phyloP scores from a whole-genome alignment of 169 alveolate genomes.

The Besnoitia besnoiti region DNA sequence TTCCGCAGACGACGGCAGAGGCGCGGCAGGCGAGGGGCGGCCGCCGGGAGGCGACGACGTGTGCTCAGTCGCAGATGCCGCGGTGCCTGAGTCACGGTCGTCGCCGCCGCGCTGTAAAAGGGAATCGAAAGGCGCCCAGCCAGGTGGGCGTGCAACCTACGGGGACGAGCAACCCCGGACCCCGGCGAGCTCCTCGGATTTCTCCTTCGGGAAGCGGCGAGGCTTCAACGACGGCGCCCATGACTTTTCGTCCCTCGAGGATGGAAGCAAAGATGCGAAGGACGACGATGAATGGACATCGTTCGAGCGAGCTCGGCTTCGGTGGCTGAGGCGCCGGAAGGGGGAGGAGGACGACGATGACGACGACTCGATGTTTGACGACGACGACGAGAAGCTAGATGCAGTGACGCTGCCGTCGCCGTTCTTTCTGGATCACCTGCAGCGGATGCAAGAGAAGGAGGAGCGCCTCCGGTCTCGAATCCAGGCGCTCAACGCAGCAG shows the following conservation, averaged over 20 bases:
- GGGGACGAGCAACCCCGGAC: no score
- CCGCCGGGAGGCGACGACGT: no score
- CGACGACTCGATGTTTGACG: neutral
- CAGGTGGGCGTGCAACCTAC: no score
- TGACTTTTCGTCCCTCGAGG: neutral
- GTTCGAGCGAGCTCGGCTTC: slow-evolving; percentile 1
- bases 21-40: no score
- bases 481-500: neutral
- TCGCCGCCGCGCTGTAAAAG: no score
- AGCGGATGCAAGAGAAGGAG: neutral
- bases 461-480: neutral
- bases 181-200: neutral
- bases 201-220: neutral
- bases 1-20: no score
- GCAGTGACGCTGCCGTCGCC: neutral
- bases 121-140: no score
- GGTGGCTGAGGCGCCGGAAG: neutral
- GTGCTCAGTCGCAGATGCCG: no score
- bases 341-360: neutral
- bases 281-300: neutral
- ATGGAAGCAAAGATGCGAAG: neutral
- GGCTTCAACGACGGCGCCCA: neutral
- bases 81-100: no score
- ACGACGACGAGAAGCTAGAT: no score
- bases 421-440: neutral